Base-by-base conservation (phyloP, 177 flowering plant species). In the Vitis hybrid region DNA sequence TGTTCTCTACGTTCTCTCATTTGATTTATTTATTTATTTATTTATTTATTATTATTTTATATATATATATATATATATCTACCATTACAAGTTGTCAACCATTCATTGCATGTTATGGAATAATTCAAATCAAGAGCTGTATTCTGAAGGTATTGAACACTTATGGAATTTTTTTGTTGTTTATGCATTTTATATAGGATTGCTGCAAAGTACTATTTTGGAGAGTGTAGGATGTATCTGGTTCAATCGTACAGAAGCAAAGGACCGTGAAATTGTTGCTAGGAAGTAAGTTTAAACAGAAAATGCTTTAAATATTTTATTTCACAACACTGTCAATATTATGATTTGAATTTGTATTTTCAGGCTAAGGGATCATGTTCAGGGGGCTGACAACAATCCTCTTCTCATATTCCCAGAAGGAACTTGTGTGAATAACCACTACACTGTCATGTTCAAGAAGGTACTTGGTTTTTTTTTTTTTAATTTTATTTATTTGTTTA, bases 381-480 rank as follows among this genome's bases (percentile, higher is more conserved):
- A 84, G 76, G 89, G 86, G 4, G 68, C 76, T 72, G 99, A 94
- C 77, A 92, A 88, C 73, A 94, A 95, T 64, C 99, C 99, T 76
- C 92, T 94, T 83, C 95, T 95, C 61, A 91, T 95, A 83, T 95
- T 95, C 83, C 99, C 99, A 9, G 99, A 95, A 87, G 99, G 99
- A 75, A 95, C 99, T 15, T 95, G 99, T 78, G 99, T 95, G 49
- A 95, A 95, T 79, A 94, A 95, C 76, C 90, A 94, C 50, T 94
- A 95, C 78, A 86, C 89, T 44, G 98, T 95, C 62, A 94, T 95
- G 98, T 95, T 95, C 73, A 92, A 95, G 80, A 95, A 94, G 98
- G 99, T 95, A 75, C 7, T 13, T 52, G 4, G 20, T n/a, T 65
- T 22, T 22, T 22, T 22, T 22, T 52, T 17, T 20, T 20, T 20